Percentiles rank a stretch among this genome's conserved stretches.
phyloP scores from a whole-genome alignment of 768 basidiomycete species.

The Mycena rosella region DNA sequence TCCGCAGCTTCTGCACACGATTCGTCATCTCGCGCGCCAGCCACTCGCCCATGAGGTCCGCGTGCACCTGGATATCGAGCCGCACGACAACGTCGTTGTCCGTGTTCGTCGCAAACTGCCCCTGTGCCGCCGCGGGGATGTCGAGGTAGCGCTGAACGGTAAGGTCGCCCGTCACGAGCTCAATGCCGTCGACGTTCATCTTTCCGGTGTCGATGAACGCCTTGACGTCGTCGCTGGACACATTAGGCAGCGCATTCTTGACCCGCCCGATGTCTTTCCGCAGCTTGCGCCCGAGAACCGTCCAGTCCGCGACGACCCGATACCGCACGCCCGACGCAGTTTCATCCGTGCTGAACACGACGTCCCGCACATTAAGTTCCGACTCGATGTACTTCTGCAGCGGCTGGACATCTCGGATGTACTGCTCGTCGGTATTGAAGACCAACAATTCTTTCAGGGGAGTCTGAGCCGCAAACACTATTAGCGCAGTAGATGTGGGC shows the following conservation, averaged over 20 bases:
- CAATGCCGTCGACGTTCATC: constrained; percentile 89
- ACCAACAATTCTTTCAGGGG: constrained; percentile 93
- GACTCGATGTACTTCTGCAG: constrained; percentile 92
- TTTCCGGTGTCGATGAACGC: constrained; percentile 79
- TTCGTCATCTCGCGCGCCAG: constrained; percentile 91
- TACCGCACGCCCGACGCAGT: constrained; percentile 88
- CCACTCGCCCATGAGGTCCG: constrained; percentile 90
- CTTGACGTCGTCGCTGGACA: constrained; percentile 88
- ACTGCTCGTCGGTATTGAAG: constrained; percentile 90
- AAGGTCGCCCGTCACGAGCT: constrained; percentile 91
- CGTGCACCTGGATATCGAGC: constrained; percentile 89
- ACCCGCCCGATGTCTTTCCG: constrained; percentile 93
- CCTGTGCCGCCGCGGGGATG: constrained; percentile 68
- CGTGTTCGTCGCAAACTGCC: constrained; percentile 84
- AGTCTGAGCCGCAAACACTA: constrained; percentile 66
- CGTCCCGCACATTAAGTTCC: constrained; percentile 94
- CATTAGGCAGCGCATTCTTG: constrained; percentile 84
- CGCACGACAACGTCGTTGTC: constrained; percentile 96
- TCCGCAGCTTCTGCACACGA: constrained; percentile 94
- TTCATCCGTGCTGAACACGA: constrained; percentile 93
- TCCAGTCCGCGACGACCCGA: constrained; percentile 94
- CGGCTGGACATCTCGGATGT: constrained; percentile 86
- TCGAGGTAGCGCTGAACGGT: constrained; percentile 93
- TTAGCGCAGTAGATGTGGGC: constrained; percentile 12
- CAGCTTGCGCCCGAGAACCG: constrained; percentile 92